phyloP scores from a whole-genome alignment of 108 stramenopile species.

The Bacterosira constricta region DNA sequence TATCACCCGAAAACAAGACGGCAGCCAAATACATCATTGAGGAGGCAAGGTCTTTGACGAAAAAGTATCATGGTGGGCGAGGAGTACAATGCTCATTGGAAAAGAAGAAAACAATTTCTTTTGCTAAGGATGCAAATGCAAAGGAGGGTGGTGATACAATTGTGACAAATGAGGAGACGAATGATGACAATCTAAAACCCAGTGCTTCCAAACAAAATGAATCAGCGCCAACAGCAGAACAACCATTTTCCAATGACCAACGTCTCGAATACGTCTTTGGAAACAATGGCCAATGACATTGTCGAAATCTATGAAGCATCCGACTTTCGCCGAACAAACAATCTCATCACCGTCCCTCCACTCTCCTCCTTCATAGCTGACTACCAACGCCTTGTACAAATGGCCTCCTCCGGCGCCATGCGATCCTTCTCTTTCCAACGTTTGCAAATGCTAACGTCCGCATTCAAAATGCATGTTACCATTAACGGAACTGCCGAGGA shows the following conservation, averaged over 20 bases:
- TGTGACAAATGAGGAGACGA: not conserved
- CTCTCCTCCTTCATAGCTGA: conserved; percentile 73
- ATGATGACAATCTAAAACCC: not conserved
- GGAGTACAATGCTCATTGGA: not conserved
- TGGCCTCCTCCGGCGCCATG: conserved; percentile 79
- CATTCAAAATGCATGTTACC: conserved; percentile 89
- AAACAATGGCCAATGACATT: conserved; percentile 69
- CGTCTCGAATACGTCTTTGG: conserved; percentile 63
- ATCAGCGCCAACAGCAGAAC: no score
- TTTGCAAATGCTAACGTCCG: conserved; percentile 75
- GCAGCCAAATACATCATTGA: conserved; percentile 76
- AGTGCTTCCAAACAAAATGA: not conserved
- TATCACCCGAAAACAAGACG: conserved; percentile 74
- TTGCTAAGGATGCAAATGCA: not conserved
- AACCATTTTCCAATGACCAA: not conserved
- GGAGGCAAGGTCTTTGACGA: conserved; percentile 63
- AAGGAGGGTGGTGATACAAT: not conserved
- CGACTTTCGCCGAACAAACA: conserved; percentile 51
- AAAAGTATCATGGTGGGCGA: conserved; percentile 76
- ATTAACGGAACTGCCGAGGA: conserved; percentile 83
- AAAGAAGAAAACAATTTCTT: not conserved
- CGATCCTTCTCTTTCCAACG: conserved; percentile 88
- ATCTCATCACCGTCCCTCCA: conserved; percentile 65
- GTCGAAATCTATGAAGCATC: conserved; percentile 60
- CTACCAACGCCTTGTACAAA: conserved; percentile 75